phyloP scores from a whole-genome alignment of 306 rosid species.

The Gynostemma pentaphyllum region DNA sequence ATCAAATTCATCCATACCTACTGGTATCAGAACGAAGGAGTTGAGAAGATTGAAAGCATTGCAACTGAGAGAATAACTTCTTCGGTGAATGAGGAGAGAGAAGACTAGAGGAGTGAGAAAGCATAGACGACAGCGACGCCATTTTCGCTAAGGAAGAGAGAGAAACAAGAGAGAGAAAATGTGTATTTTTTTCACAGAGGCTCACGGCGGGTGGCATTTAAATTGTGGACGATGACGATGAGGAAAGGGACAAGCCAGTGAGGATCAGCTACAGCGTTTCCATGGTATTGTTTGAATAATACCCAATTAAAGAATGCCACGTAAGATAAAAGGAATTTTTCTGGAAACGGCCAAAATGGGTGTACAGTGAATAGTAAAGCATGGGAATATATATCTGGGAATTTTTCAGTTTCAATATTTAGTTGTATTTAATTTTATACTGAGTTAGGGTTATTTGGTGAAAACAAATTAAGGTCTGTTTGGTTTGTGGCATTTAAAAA shows the following conservation, averaged over 20 bases:
- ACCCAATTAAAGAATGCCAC: not conserved
- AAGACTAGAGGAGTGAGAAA: not conserved
- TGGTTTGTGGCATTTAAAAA: too few relatives aligned
- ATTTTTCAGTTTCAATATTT: not conserved
- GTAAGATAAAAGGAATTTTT: not conserved
- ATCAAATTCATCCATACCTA: not conserved
- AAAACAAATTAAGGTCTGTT: too few relatives aligned
- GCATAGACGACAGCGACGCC: slow-evolving; percentile 3
- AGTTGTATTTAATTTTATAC: not conserved
- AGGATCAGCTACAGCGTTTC: too few relatives aligned
- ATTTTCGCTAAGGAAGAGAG: too few relatives aligned
- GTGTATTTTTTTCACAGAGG: too few relatives aligned
- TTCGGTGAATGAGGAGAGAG: not conserved
- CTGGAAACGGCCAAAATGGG: not conserved
- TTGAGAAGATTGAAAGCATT: not conserved
- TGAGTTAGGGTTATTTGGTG: not conserved
- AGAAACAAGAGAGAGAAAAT: too few relatives aligned
- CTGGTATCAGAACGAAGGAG: not conserved
- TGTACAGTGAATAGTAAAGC: not conserved
- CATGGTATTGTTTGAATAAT: too few relatives aligned
- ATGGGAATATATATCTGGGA: not conserved
- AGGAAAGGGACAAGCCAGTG: too few relatives aligned
- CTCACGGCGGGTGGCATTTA: too few relatives aligned
- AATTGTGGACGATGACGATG: too few relatives aligned
- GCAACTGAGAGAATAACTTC: not conserved